phyloP scores from a whole-genome alignment of 1,139 yeast species.

The Chernovozyma sophiae-reginae region DNA sequence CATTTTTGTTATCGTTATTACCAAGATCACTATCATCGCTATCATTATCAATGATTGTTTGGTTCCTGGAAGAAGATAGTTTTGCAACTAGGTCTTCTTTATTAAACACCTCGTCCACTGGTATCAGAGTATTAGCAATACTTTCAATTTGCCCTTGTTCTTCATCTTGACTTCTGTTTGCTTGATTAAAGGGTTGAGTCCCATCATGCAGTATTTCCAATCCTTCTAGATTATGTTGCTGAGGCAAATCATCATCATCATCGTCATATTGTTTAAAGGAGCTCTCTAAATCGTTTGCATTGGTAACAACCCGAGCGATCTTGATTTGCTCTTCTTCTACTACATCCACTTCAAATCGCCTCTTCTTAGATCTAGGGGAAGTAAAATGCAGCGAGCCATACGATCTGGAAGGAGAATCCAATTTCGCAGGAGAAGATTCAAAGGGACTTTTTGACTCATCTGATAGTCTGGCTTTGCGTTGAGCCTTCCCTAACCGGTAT shows the following conservation, averaged over 20 bases:
- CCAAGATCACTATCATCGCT: conserved; percentile 22
- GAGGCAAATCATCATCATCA: neutral
- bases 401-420: conserved; percentile 3
- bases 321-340: conserved; percentile 9
- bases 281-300: conserved; percentile 14
- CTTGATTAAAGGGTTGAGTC: neutral
- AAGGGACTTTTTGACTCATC: conserved; percentile 9
- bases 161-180: neutral
- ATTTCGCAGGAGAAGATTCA: conserved; percentile 12
- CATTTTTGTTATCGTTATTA: neutral
- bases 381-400: neutral
- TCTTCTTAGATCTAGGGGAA: neutral
- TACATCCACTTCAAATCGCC: neutral
- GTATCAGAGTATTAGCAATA: conserved; percentile 10
- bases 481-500: conserved; percentile 2
- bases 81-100: conserved; percentile 25
- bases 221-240: neutral
- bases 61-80: conserved; percentile 12
- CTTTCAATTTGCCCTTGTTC: neutral
- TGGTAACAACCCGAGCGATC: conserved; percentile 21
- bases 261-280: conserved; percentile 11
- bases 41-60: conserved; percentile 20
- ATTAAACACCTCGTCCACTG: conserved; percentile 20
- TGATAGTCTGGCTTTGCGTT: conserved; percentile 7
- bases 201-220: neutral